Conservation (phyloP, 352 stramenopile genomes). For the Phytophthora foliorum region DNA sequence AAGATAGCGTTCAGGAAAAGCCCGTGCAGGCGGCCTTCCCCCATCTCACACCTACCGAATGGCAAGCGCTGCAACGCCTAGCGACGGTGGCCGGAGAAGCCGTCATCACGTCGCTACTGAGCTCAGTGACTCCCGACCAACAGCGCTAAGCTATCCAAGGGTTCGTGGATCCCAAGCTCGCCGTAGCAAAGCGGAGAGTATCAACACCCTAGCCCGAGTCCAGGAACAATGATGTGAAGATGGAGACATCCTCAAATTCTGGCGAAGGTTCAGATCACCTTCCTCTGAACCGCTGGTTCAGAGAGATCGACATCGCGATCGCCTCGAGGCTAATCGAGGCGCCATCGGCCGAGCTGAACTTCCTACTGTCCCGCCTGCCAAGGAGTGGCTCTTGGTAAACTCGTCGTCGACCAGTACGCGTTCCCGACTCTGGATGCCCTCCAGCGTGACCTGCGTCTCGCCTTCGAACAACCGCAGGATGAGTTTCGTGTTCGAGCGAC, state of each 20-base stretch:
- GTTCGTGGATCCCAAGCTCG: neutral
- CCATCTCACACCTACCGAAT: too few relatives aligned
- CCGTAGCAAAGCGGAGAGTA: too few relatives aligned
- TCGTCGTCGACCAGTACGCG: too few relatives aligned
- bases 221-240: neutral
- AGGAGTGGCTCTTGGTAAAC: neutral
- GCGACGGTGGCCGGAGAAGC: too few relatives aligned
- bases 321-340: neutral
- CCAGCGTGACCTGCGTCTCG: neutral
- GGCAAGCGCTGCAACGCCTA: too few relatives aligned
- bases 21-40: too few relatives aligned
- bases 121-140: too few relatives aligned
- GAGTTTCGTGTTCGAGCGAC: constrained; percentile 23
- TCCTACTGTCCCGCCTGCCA: neutral
- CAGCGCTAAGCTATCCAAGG: neutral
- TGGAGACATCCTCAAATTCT: neutral
- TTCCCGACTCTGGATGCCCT: too few relatives aligned
- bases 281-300: neutral
- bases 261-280: neutral
- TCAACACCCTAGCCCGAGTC: too few relatives aligned
- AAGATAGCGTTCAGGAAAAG: too few relatives aligned
- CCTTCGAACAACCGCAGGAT: constrained; percentile 17
- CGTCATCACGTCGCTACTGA: too few relatives aligned
- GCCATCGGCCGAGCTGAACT: neutral
- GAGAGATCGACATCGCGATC: neutral